phyloP scores from a whole-genome alignment of 2,329 filamentous ascomycete species.

The Diaporthe capsici region DNA sequence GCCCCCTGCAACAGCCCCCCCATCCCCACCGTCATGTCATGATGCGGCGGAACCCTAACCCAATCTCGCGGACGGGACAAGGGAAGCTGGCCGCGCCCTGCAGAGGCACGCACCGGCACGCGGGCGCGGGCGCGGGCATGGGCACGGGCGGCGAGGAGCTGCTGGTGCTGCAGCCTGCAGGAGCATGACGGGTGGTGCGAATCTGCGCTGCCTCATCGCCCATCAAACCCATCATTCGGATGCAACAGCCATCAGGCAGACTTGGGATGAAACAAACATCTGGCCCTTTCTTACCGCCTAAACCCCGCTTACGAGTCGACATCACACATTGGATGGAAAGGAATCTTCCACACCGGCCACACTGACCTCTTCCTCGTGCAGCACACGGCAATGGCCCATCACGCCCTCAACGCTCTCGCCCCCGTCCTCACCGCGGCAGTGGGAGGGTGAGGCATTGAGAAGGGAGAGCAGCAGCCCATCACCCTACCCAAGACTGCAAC shows the following conservation, averaged over 20 bases:
- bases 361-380: slow-evolving; percentile 2
- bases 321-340: slow-evolving; percentile 23
- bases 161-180: background rate
- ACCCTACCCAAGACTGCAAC: background rate
- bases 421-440: background rate
- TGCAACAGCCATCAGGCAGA: slow-evolving; percentile 39
- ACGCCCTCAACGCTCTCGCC: background rate
- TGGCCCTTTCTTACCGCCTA: slow-evolving; percentile 33
- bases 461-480: background rate
- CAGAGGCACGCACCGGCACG: slow-evolving; percentile 3
- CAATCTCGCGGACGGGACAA: slow-evolving; percentile 30
- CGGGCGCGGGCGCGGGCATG: slow-evolving; percentile 16
- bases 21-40: background rate
- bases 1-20: background rate
- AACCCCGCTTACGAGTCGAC: slow-evolving; percentile 31
- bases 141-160: background rate
- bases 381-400: slow-evolving; percentile 11
- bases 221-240: slow-evolving; percentile 37
- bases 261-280: slow-evolving; percentile 42
- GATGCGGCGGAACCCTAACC: slow-evolving; percentile 39
- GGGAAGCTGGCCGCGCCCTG: slow-evolving; percentile 17
- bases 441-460: background rate
- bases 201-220: slow-evolving; percentile 34
- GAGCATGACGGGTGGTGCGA: slow-evolving; percentile 21
- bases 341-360: slow-evolving; percentile 22